These are phyloP conservation scores for Yamadazyma siamensis DNA, from an alignment of 1,139 yeast genomes.

Conservation along the genomic window DNA sequence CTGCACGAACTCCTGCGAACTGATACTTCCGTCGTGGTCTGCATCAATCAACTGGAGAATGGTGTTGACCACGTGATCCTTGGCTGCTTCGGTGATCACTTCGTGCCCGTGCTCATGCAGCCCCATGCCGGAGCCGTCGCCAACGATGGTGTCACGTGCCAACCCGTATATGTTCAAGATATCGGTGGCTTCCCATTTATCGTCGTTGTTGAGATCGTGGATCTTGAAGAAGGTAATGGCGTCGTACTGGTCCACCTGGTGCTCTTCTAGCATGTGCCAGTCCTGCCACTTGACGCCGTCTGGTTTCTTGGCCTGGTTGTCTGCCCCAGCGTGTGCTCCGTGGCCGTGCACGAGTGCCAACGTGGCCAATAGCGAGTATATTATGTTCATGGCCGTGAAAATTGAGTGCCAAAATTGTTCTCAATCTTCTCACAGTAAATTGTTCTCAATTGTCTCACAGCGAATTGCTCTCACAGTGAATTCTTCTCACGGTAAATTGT, in stretches of 20 bases:
- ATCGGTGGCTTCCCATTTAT: constrained; percentile 57
- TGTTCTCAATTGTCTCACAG: neutral
- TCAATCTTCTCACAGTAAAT: neutral
- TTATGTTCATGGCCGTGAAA: too few species aligned
- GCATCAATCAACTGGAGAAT: constrained; percentile 62
- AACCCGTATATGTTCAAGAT: constrained; percentile 81
- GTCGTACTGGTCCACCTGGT: constrained; percentile 70
- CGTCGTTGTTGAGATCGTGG: constrained; percentile 64
- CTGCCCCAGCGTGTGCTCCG: constrained; percentile 20
- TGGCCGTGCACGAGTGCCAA: constrained; percentile 11
- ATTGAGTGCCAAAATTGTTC: neutral
- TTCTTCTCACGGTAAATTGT: too few species aligned
- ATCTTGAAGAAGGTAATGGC: constrained; percentile 74
- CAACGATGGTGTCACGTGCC: constrained; percentile 66
- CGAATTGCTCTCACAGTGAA: too few species aligned
- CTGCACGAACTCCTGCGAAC: constrained; percentile 68
- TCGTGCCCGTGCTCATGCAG: constrained; percentile 58
- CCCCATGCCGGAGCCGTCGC: constrained; percentile 92
- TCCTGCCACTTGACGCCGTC: constrained; percentile 62
- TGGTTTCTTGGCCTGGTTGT: constrained; percentile 36
- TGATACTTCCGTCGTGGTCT: constrained; percentile 61
- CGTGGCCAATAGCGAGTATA: constrained; percentile 3
- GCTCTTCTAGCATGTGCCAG: constrained; percentile 92
- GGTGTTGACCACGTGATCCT: constrained; percentile 52
- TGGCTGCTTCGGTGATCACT: constrained; percentile 52